phyloP scores from a whole-genome alignment of 345 rosid species.

The Toxicodendron radicans region DNA sequence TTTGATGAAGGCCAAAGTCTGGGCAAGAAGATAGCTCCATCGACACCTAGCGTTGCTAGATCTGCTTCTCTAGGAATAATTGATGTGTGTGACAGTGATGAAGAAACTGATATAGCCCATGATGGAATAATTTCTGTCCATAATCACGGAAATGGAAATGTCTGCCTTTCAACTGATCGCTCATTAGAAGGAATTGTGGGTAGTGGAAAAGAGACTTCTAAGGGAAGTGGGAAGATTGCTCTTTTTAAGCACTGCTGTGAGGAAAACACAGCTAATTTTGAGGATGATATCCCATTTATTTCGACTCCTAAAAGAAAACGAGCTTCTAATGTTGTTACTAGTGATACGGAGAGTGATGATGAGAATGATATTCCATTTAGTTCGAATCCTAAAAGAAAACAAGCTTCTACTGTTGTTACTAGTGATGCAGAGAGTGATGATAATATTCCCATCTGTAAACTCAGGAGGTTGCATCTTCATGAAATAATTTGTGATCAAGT shows the following conservation, averaged over 20 bases:
- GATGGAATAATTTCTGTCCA: neutral
- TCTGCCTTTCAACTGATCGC: slow-evolving; percentile 11
- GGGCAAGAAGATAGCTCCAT: slow-evolving; percentile 41
- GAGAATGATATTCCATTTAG: slow-evolving; percentile 20
- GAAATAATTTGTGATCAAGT: slow-evolving; percentile 16
- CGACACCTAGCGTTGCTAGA: slow-evolving; percentile 37
- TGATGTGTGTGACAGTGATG: slow-evolving; percentile 52
- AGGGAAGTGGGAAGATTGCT: neutral
- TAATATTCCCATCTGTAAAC: slow-evolving; percentile 41
- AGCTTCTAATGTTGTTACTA: slow-evolving; percentile 46
- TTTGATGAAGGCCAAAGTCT: slow-evolving; percentile 44
- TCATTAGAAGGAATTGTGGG: slow-evolving; percentile 13
- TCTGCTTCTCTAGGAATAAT: slow-evolving; percentile 30
- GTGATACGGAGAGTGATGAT: slow-evolving; percentile 55
- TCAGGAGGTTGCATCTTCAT: slow-evolving; percentile 36
- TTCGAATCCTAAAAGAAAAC: slow-evolving; percentile 50
- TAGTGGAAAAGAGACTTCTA: slow-evolving; percentile 22
- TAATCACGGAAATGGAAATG: slow-evolving; percentile 14
- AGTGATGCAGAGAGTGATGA: slow-evolving; percentile 60
- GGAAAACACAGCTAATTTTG: slow-evolving; percentile 34
- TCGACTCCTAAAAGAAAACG: slow-evolving; percentile 52
- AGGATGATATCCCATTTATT: slow-evolving; percentile 20
- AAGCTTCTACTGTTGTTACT: slow-evolving; percentile 43
- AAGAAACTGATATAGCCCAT: slow-evolving; percentile 29
- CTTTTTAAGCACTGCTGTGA: slow-evolving; percentile 24